Base-by-base conservation (phyloP, 2,329 filamentous ascomycete genomes). In the Tolypocladium pustulatum region DNA sequence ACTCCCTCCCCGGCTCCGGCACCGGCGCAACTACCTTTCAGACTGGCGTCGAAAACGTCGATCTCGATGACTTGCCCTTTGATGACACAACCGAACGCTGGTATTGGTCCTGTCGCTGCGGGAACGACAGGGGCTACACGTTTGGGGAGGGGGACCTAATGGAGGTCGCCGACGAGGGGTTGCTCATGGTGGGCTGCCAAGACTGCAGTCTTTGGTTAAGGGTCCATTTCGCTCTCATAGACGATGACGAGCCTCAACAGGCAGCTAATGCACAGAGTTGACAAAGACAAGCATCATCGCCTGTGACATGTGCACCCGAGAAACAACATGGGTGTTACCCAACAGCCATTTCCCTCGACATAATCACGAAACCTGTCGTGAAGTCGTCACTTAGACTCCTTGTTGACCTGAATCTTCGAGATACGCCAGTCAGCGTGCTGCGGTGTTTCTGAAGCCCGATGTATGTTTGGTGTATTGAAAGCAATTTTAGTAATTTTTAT, bases 191-290 rank as follows among this genome's bases (percentile, higher is more conserved):
- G 46, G 85, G 82, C 13, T 88, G 85, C 65, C 75, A 77, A 58
- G 85, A 87, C 65, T 88, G 85, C 63, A 88, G 85, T 66, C 73
- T 88, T 53, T 88, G 84, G 84, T 69, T 88, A 56, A 79, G 80
- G 58, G 83, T 88, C 41, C 77, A 84, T 56, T 88, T 87, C 74
- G 82, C 81, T 10, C 76, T 85, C 17, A 70, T 83, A 34, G 78
- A 73, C 32, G 71, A 69, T 12, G 69, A 66, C 8, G 60, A 63
- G 12, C 63, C 63, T 37, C 37, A 40, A 57, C 54, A 54, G 52
- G 25, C 56, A 66, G 64, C 61, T 53, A 61, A 60, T 57, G 57
- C 54, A 52, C 62, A 64, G 60, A 65, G 63, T 62, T 67, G 60
- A 70, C 64, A 40, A 34, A n/a, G 34, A 7, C 15, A 52, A 34